A percentile compares a stretch with the other conserved stretches of the same genome.
phyloP scores from a whole-genome alignment of 768 basidiomycete species.

The Collybiopsis confluens region DNA sequence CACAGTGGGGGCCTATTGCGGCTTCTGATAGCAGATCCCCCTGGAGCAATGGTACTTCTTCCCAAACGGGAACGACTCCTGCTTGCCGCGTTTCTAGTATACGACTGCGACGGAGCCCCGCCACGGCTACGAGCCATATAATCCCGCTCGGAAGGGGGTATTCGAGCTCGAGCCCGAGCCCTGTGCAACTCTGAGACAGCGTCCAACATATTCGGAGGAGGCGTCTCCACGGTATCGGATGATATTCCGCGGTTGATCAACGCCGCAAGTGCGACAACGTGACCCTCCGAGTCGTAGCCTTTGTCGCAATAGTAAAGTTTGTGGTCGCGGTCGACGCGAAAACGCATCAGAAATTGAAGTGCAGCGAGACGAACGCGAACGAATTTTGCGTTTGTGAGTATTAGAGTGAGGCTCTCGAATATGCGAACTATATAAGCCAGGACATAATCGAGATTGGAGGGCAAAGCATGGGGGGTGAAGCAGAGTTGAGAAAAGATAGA shows the following conservation, averaged over 20 bases:
- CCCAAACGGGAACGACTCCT: conserved; percentile 60
- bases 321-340: conserved; percentile 89
- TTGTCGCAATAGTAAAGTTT: conserved; percentile 60
- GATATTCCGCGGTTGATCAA: conserved; percentile 52
- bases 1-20: conserved; percentile 40
- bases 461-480: conserved; percentile 62
- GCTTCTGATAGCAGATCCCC: conserved; percentile 9
- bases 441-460: conserved; percentile 42
- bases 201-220: conserved; percentile 4
- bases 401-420: conserved; percentile 46
- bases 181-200: conserved; percentile 30
- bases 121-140: conserved; percentile 55
- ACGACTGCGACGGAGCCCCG: conserved; percentile 29
- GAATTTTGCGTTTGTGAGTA: conserved; percentile 44
- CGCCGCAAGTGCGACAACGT: conserved; percentile 53
- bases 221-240: neutral
- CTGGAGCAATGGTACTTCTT: conserved; percentile 31
- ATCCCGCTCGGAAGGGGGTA: conserved; percentile 42
- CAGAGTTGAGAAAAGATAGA: conserved; percentile 65
- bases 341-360: conserved; percentile 82
- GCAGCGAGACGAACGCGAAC: conserved; percentile 62
- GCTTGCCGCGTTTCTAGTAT: conserved; percentile 39
- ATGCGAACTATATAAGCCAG: conserved; percentile 50
- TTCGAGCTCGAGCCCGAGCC: conserved; percentile 37
- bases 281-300: conserved; percentile 52